Base-by-base conservation (phyloP, 495 filamentous ascomycete species). In the Penicillium canescens region DNA sequence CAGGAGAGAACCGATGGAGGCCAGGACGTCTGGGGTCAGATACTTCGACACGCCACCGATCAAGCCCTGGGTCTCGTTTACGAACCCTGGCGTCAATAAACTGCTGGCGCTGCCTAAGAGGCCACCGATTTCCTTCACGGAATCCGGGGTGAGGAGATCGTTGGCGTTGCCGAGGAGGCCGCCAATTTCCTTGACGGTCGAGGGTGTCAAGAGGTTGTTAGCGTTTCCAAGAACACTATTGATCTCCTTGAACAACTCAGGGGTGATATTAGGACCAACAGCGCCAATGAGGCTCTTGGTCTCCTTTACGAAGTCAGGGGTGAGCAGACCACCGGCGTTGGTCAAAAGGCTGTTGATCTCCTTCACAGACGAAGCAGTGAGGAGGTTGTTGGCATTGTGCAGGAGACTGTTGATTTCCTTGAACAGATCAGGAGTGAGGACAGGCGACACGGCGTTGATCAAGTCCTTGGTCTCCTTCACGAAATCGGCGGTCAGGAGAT, bases 21-120 rank as follows among this genome's bases (percentile, higher is more conserved):
- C 23, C 23, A 24, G 23, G 23, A 24, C 23, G 23, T 24, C 23
- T 24, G 23, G 23, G 3, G 23, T 24, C 23, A 24, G 23, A 24
- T 24, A 24, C 23, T 24, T 24, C 23, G 23, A 24, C 23, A 24
- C 23, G 23, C 46, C 16, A 68, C 60, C 76, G 60, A 81, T 77
- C 45, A 74, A 55, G 12, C 64, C 59, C 31, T 74, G 66, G 6
- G 78, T 78, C 60, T 79, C 71, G 50, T 77, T 72, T 42, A 79
- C 64, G 20, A 77, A 77, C 31, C 63, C 68, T 1, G 61, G 36
- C 56, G 74, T 74, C 14, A 81, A 55, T 3, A 81, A 66, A 9
- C 66, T 57, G 35, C 67, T 57, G 21, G 73, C 67, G 40, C 75
- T 73, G 13, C 48, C 55, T 3, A 80, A 59, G n/a, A 79, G 63